Base-by-base conservation (phyloP, 768 basidiomycete species). In the Boletales sp. region DNA sequence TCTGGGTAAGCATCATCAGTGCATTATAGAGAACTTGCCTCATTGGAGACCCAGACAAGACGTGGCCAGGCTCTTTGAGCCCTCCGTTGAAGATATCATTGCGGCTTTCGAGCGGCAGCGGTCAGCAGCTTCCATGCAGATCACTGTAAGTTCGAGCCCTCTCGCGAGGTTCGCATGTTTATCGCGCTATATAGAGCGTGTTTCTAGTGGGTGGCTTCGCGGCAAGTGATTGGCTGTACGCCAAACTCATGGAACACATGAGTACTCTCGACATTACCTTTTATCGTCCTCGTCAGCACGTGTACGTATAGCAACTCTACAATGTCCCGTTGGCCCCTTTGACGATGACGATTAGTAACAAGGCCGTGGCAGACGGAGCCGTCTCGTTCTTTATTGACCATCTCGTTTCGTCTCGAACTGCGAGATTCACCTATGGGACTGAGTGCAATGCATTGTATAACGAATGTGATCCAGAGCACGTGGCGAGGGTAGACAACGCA, bases 201-300 rank as follows among this genome's bases (percentile, higher is more conserved):
- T 72, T 78, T 40, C 69, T 83, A 2, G 78, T 80, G 1, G 78
- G 79, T 3, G 77, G 78, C 0, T 80, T 78, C 51, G 72, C 74
- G 0, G 73, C 75, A 8, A 79, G 70, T 43, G 72, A 74, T 21
- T 78, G 68, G 62, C 55, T 81, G 14, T 78, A 72, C 45, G 70
- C 34, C 34, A 34, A 34, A 14, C 34, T 34, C 34, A 14, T 34
- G 34, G 34, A 34, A 12, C 34, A 34, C 7, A 34, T 34, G 34
- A 34, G 34, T 15, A 34, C 34, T 34, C 34, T 34, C 15, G 34
- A 34, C 34, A 34, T 34, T 15, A 34, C 34, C 34, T 14, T 34
- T 14, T 34, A 15, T 34, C 13, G 34, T 13, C 34, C 34, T 14
- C 34, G 34, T 13, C 34, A 14, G 8, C 34, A 72, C 0, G 56